phyloP scores from a whole-genome alignment of 805 yeast genomes.

The Torulaspora franciscae region DNA sequence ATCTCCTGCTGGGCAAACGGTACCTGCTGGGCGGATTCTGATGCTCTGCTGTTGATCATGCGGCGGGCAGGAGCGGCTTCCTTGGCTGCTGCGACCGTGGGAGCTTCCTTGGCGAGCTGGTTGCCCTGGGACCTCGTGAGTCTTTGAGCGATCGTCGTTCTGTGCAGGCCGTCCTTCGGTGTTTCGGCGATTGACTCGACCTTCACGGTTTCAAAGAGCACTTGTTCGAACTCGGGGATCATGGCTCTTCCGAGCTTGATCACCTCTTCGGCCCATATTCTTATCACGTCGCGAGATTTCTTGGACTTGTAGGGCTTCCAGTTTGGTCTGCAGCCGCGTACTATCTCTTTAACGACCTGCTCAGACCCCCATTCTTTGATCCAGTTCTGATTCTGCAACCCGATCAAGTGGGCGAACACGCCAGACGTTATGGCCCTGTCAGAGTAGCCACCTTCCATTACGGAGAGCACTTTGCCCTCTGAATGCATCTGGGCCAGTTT shows the following conservation, averaged over 20 bases:
- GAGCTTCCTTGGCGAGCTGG: slow-evolving; percentile 5
- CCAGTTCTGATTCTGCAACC: slow-evolving; percentile 57
- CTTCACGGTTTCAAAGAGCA: slow-evolving; percentile 20
- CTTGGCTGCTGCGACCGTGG: neutral
- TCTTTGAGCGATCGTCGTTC: slow-evolving; percentile 19
- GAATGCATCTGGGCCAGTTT: slow-evolving; percentile 59
- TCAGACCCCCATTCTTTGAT: slow-evolving; percentile 59
- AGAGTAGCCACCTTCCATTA: slow-evolving; percentile 83
- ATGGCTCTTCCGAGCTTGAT: slow-evolving; percentile 56
- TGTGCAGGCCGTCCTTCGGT: neutral
- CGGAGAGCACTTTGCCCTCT: slow-evolving; percentile 57
- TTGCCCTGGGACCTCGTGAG: slow-evolving; percentile 25
- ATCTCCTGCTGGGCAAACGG: slow-evolving; percentile 31
- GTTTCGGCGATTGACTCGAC: neutral
- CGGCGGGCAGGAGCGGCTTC: slow-evolving; percentile 4
- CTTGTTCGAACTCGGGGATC: slow-evolving; percentile 45
- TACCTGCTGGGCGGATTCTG: slow-evolving; percentile 15
- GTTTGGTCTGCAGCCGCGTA: slow-evolving; percentile 60
- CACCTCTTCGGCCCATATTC: slow-evolving; percentile 61
- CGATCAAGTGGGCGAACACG: slow-evolving; percentile 70
- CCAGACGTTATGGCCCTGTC: slow-evolving; percentile 79
- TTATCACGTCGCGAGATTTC: slow-evolving; percentile 46
- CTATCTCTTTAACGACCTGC: slow-evolving; percentile 58
- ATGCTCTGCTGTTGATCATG: slow-evolving; percentile 7
- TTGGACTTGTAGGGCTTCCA: slow-evolving; percentile 56